Base-by-base conservation (phyloP, 2,329 filamentous ascomycete genomes). In the Apiospora pterosperma region DNA sequence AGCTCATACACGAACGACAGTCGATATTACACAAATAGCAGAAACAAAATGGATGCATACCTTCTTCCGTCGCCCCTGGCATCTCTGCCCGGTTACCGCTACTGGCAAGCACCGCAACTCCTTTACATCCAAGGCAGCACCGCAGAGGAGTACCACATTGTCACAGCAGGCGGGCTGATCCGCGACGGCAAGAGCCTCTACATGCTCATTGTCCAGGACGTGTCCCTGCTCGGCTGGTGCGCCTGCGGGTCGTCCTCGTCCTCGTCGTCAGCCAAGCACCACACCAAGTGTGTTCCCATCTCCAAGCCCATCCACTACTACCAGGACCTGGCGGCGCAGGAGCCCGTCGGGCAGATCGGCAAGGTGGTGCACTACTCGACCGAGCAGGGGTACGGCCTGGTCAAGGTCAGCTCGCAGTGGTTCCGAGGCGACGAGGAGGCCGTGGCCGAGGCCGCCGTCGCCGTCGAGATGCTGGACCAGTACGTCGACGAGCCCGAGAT, bases 331-430 rank as follows among this genome's bases (percentile, higher is more conserved):
- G 25, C 36, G 58, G 48, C 62, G 34, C 39, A 63, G 28, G 62
- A 66, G 21, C 52, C 52, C 14, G 42, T 66, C 8, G 64, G 64
- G 7, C 25, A 48, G 14, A 55, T 67, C 23, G 66, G 64, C 3
- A 59, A 36, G 5, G 36, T 67, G 23, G 66, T 66, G 31, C 66
- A 67, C 55, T 64, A 62, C 42, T 67, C 64, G 31, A 34, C 60
- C 14, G 59, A 65, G 28, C 59, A 67, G n/a, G 64, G 64, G n/a
- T 67, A 64, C 34, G 64, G 64, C n/a, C 63, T 67, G 4, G 63
- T 66, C 19, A 62, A 60, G 34, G 12, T 66, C 25, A 52, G 60
- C 41, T 42, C 62, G n/a, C 61, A 60, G 52, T 62, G 52, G 62
- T 60, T 64, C 36, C 42, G 41, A 8, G 62, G 60, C 23, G 59